phyloP scores from a whole-genome alignment of 1,284 basidiomycete genomes.

The Takashimella koratensis region DNA sequence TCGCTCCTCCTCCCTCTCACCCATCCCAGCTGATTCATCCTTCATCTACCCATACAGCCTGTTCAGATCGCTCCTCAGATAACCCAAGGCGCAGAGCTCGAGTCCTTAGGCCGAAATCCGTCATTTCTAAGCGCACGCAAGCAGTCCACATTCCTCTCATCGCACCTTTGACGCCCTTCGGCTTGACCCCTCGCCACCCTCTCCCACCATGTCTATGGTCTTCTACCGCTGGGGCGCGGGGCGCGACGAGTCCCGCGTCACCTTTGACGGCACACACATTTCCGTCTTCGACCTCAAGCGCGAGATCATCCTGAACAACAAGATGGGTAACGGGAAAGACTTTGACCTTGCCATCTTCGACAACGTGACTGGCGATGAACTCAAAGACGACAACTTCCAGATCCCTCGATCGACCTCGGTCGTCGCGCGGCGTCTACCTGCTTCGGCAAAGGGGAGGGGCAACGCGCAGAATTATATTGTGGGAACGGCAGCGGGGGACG shows the following conservation, averaged over 20 bases:
- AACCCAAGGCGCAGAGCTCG: too few species aligned
- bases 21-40: too few species aligned
- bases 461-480: conserved; percentile 82
- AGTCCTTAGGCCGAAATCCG: too few species aligned
- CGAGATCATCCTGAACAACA: conserved; percentile 95
- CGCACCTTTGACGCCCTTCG: too few species aligned
- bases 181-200: background rate
- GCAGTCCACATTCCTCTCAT: too few species aligned
- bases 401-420: conserved; percentile 94
- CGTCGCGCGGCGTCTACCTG: conserved; percentile 83
- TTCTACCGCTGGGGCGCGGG: conserved; percentile 98
- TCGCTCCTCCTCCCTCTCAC: too few species aligned
- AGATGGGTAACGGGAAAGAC: conserved; percentile 88
- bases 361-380: conserved; percentile 79
- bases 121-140: too few species aligned
- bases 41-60: too few species aligned
- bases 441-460: conserved; percentile 75
- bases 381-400: conserved; percentile 84
- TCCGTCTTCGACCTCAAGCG: conserved; percentile 98
- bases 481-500: conserved; percentile 50
- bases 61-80: too few species aligned
- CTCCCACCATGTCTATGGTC: conserved; percentile 75
- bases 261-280: conserved; percentile 97
- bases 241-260: conserved; percentile 88
- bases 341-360: conserved; percentile 92